Conservation (phyloP, 768 basidiomycete genomes). For the Lentinus tigrinus region DNA sequence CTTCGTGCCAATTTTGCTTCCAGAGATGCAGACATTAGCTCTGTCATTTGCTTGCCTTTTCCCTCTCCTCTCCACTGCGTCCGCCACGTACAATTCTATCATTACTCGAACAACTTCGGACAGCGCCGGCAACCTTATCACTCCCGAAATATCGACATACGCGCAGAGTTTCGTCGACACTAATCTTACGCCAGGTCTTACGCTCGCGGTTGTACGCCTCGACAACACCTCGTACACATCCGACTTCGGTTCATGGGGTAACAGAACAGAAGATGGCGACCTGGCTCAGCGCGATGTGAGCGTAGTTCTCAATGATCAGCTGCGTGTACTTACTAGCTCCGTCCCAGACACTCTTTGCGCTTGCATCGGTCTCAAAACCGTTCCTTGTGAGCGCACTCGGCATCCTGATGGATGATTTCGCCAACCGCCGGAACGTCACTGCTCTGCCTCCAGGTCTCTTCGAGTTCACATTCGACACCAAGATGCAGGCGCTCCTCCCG, state of each 20-base stretch:
- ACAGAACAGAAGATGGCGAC: slow-evolving; percentile 10
- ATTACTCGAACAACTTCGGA: too few species aligned
- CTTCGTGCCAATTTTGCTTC: too few species aligned
- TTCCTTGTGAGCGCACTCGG: slow-evolving; percentile 28
- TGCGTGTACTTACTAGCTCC: background rate
- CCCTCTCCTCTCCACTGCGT: too few species aligned
- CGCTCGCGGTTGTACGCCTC: slow-evolving; percentile 6
- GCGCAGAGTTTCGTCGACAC: background rate
- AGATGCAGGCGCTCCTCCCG: slow-evolving; percentile 36
- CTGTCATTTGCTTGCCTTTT: too few species aligned
- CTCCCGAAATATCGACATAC: background rate
- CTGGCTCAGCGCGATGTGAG: slow-evolving; percentile 6
- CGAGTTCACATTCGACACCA: slow-evolving; percentile 25
- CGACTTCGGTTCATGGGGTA: slow-evolving; percentile 14
- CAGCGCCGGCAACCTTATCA: background rate
- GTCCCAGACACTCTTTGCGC: slow-evolving; percentile 26
- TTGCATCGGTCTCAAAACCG: slow-evolving; percentile 31
- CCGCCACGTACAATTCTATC: too few species aligned
- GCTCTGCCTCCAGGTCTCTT: slow-evolving; percentile 18
- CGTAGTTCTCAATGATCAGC: background rate
- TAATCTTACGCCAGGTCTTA: slow-evolving; percentile 1
- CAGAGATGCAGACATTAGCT: too few species aligned
- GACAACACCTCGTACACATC: background rate
- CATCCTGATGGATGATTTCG: slow-evolving; percentile 31
- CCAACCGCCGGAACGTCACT: slow-evolving; percentile 25